Evolutionary conservation across 192 early-diverging fungal genomes (phyloP), one percentile per base, ranked within the genome.

Genomic region (Geranomyces michiganensis): DNA sequence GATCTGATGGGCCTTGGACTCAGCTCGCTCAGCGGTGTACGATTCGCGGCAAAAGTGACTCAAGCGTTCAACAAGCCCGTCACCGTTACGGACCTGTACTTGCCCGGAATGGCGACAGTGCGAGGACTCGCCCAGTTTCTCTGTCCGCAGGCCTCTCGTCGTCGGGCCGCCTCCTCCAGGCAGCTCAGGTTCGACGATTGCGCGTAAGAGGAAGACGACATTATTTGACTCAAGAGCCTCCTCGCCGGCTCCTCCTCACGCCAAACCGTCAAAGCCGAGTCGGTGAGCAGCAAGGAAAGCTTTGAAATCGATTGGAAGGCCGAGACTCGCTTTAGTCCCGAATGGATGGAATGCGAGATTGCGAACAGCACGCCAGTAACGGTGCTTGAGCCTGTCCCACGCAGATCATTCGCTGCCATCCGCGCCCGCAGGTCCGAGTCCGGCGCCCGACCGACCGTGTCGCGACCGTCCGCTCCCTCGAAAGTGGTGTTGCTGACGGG

Each of bases 251-350:
- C 51, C 26, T 55, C 51, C 21, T 55, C 51, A 27, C 6, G 51
- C 19, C 4, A 55, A 55, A 27, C 51, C 51, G 51, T n/a, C 19
- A 55, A 55, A 27, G 4, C 51, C 51, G 51, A 55, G 26, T 55
- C 51, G 21, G 3, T 55, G 21, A 14, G 26, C 51, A 55, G 51
- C 51, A 55, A 55, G 26, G 51, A 55, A 4, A 55, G 21, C 7
- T 27, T 55, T 27, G 51, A 55, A 15, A 55, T 55, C 14, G 51
- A 55, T 55, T 55, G 51, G 51, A 55, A 55, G 51, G 51, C 51
- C 19, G 51, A 55, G 26, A 55, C 51, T 27, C 51, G 26, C 51
- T 55, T 55, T 15, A 27, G 15, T 55, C 51, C 51, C 15, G 19
- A n/a, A 27, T 55, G 51, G 51, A 55, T 55, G 21, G 51, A 55